phyloP scores from a whole-genome alignment of 176 grass and related monocot genomes.

The Echinochloa phyllopogon region DNA sequence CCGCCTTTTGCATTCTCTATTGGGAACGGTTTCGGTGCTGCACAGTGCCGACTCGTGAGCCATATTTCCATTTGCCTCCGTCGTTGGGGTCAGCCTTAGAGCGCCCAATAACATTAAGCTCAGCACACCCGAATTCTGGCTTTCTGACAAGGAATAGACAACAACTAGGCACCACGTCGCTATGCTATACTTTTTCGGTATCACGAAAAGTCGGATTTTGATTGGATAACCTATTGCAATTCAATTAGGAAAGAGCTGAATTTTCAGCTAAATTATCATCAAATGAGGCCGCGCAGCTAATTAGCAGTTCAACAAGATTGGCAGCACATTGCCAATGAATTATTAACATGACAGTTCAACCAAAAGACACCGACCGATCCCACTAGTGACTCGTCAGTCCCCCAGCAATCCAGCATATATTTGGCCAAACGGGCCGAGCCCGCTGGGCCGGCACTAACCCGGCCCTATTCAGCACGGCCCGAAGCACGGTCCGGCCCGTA shows the following conservation, averaged over 20 bases:
- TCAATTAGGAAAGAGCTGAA: background rate
- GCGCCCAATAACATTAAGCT: too few relatives aligned
- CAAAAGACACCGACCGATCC: background rate
- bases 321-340: background rate
- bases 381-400: background rate
- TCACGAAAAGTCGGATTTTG: background rate
- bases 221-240: background rate
- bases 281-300: background rate
- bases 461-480: too few relatives aligned
- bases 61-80: too few relatives aligned
- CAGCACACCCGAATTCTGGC: too few relatives aligned
- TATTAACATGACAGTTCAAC: conserved; percentile 1
- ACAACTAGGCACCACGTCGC: too few relatives aligned
- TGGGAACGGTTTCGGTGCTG: too few relatives aligned
- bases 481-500: too few relatives aligned
- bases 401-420: too few relatives aligned
- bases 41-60: too few relatives aligned
- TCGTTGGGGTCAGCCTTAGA: background rate
- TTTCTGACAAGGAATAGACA: background rate
- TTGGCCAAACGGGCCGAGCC: too few relatives aligned
- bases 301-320: background rate
- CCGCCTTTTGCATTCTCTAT: too few relatives aligned
- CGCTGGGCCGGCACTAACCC: too few relatives aligned
- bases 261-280: background rate
- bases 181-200: background rate